Percentiles rank a stretch among this genome's conserved stretches.
These are phyloP conservation scores for Tylopilus balloui DNA, from an alignment of 768 basidiomycete genomes.

Conservation along the genomic window DNA sequence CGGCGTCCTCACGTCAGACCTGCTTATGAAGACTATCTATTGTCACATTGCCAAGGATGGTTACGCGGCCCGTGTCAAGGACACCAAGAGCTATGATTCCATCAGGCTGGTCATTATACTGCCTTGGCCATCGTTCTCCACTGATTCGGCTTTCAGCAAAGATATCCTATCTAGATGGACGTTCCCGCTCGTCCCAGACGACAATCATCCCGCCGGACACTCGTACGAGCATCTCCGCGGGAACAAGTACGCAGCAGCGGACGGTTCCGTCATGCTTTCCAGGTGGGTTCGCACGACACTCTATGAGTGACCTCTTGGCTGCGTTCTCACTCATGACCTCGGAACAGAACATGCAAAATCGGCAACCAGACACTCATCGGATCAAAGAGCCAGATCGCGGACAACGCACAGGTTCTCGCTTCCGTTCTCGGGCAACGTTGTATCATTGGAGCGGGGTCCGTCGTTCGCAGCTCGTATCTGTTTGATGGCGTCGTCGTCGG, in stretches of 20 bases:
- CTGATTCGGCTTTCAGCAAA: constrained; percentile 49
- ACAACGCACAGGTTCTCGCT: constrained; percentile 58
- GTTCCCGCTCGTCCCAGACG: constrained; percentile 93
- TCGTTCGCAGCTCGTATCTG: constrained; percentile 74
- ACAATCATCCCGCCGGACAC: constrained; percentile 81
- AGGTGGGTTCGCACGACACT: constrained; percentile 45
- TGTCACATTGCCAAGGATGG: constrained; percentile 85
- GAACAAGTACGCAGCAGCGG: constrained; percentile 83
- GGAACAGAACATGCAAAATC: constrained; percentile 68
- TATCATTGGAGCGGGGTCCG: constrained; percentile 62
- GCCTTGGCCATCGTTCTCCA: background rate
- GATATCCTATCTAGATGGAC: constrained; percentile 93
- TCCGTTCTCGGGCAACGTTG: constrained; percentile 81
- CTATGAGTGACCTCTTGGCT: no score
- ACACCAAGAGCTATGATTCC: constrained; percentile 87
- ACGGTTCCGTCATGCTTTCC: constrained; percentile 74
- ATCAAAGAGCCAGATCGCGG: constrained; percentile 61
- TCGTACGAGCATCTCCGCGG: constrained; percentile 83
- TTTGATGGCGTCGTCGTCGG: constrained; percentile 76
- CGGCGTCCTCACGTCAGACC: constrained; percentile 89
- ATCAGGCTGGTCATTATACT: constrained; percentile 54
- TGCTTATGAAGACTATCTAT: constrained; percentile 91
- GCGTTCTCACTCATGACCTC: background rate
- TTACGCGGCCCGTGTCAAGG: constrained; percentile 90
- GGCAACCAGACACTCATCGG: constrained; percentile 84